Percentiles rank a stretch among this genome's conserved stretches.
Evolutionary conservation across 352 stramenopile species (phyloP).

Genomic region (Salisapilia sapeloensis): DNA sequence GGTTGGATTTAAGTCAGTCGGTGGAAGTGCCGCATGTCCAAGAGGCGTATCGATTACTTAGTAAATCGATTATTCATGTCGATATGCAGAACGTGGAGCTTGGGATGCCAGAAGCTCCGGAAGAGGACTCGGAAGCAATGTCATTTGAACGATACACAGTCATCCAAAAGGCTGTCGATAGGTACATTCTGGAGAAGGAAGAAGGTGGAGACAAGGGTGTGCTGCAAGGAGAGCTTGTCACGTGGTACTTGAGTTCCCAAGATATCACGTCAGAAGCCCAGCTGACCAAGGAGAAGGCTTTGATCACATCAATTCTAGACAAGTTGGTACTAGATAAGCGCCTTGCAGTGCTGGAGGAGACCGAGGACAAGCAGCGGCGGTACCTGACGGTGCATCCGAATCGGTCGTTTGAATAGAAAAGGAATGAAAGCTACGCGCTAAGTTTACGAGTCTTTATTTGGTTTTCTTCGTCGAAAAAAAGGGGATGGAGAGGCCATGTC

Average conservation of each 20-base stretch:
- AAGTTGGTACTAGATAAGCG: slow-evolving; percentile 66
- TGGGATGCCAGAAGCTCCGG: slow-evolving; percentile 33
- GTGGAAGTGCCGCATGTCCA: slow-evolving; percentile 88
- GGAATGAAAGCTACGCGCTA: too few species aligned
- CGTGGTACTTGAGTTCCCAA: slow-evolving; percentile 69
- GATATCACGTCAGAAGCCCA: slow-evolving; percentile 75
- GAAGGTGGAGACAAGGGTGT: slow-evolving; percentile 39
- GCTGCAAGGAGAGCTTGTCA: slow-evolving; percentile 65
- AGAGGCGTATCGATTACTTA: slow-evolving; percentile 93
- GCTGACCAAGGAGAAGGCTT: slow-evolving; percentile 54
- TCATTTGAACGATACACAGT: slow-evolving; percentile 70
- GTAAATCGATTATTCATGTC: slow-evolving; percentile 98
- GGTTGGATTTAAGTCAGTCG: slow-evolving; percentile 88
- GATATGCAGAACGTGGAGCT: slow-evolving; percentile 95
- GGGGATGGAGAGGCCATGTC: too few species aligned
- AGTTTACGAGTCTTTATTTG: too few species aligned
- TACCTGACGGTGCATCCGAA: slow-evolving; percentile 72
- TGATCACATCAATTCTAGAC: slow-evolving; percentile 73
- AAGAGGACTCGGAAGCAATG: slow-evolving; percentile 28
- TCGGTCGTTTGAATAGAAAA: slow-evolving; percentile 45
- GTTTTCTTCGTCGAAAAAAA: too few species aligned
- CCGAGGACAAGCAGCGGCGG: slow-evolving; percentile 39
- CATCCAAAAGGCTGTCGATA: slow-evolving; percentile 60
- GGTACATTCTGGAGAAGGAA: slow-evolving; percentile 72
- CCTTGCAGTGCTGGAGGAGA: slow-evolving; percentile 48